Percentiles rank a stretch among this genome's conserved stretches.
phyloP scores from a whole-genome alignment of 73 alveolate genomes.

The Blepharisma stoltei region DNA sequence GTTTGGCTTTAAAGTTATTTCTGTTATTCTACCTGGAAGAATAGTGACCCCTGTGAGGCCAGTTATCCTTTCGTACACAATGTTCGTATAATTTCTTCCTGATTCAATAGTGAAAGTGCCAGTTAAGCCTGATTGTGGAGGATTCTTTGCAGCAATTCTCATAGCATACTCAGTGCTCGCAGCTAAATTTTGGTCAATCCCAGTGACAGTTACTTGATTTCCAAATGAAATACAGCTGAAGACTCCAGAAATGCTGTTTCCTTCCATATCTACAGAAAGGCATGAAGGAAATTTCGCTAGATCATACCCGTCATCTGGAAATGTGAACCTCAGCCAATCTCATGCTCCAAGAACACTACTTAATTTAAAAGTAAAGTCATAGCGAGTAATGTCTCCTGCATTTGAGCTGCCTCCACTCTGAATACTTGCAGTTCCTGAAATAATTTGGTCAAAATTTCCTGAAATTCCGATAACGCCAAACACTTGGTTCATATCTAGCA shows the following conservation, averaged over 20 bases:
- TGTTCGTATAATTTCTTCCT: constrained; percentile 39
- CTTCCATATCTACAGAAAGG: constrained; percentile 22
- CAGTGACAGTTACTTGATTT: constrained; percentile 35
- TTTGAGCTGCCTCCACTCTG: constrained; percentile 35
- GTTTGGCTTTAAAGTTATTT: constrained; percentile 37
- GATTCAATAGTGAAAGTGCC: constrained; percentile 38
- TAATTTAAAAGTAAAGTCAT: constrained; percentile 37
- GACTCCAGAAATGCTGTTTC: constrained; percentile 28
- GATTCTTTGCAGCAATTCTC: constrained; percentile 39
- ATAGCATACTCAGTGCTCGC: constrained; percentile 39
- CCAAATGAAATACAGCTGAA: constrained; percentile 35
- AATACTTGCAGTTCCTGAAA: constrained; percentile 26
- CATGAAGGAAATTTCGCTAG: constrained; percentile 39
- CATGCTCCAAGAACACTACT: constrained; percentile 36
- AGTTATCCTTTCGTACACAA: constrained; percentile 42
- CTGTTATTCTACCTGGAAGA: constrained; percentile 37
- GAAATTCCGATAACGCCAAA: constrained; percentile 54
- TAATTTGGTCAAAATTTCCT: constrained; percentile 38
- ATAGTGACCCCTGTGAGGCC: constrained; percentile 46
- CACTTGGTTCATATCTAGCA: constrained; percentile 43
- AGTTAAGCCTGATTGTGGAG: constrained; percentile 47
- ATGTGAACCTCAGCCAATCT: constrained; percentile 35
- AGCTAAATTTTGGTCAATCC: constrained; percentile 16
- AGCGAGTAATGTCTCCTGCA: constrained; percentile 44
- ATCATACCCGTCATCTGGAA: constrained; percentile 36